Conservation (phyloP, 176 grass and related monocot species). For the Aegilops sharonensis region DNA sequence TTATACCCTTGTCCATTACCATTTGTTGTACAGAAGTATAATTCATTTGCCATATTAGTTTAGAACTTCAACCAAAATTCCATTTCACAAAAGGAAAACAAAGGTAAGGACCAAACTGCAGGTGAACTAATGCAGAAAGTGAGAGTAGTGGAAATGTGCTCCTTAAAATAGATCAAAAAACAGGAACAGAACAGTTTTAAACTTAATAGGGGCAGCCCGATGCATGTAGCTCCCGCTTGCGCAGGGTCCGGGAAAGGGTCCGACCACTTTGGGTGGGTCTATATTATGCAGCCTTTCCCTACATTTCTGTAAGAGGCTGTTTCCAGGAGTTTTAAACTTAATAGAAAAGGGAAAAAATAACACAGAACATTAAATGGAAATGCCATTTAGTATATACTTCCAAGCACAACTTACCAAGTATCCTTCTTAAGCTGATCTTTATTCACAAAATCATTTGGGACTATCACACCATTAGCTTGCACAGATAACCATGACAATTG, state of each 20-base stretch:
- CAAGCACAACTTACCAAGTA: constrained; percentile 51
- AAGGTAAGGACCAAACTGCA: background rate
- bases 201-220: background rate
- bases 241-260: too few relatives aligned
- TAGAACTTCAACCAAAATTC: background rate
- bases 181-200: background rate
- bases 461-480: constrained; percentile 61
- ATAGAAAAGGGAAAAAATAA: background rate
- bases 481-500: constrained; percentile 85
- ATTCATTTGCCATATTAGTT: background rate
- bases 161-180: background rate
- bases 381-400: background rate
- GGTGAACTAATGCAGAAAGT: background rate
- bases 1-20: background rate
- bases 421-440: constrained; percentile 52
- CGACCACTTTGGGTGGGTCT: too few relatives aligned
- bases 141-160: background rate
- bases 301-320: too few relatives aligned
- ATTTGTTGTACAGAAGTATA: background rate
- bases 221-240: too few relatives aligned
- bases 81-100: constrained; percentile 11
- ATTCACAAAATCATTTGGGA: constrained; percentile 60
- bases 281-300: too few relatives aligned
- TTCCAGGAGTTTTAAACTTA: background rate
- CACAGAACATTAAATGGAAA: background rate